Evolutionary conservation across 768 basidiomycete species (phyloP), one percentile per base, ranked within the genome.

Genomic region (Collybia mongolica): DNA sequence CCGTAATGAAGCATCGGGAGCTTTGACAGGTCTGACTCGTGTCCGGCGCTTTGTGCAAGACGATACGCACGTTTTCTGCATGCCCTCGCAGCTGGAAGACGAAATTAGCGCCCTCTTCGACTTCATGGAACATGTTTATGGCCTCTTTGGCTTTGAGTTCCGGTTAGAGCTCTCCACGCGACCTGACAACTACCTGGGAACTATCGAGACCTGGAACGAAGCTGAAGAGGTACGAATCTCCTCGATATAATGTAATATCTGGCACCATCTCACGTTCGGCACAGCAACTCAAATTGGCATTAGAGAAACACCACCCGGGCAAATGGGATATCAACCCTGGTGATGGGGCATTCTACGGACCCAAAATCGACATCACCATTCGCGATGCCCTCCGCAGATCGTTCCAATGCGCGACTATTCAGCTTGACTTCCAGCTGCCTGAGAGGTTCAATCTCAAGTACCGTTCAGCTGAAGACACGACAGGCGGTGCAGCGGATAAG

Each of bases 341-440:
- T 39, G 97, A 99, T 61, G 97, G 97, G 44, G 97, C 97, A 8
- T 99, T 99, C 81, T 99, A 99, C 71, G 97, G 97, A 0, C 97
- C 97, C 55, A 98, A 98, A 76, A 96, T 98, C 62, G 97, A 98
- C 70, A 96, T 99, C 72, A 93, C 90, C 52, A 89, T 98, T 65
- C 82, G 84, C 20, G 97, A 99, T 60, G 95, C 97, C 0, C 77
- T 98, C 19, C 83, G 79, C 32, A 85, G 97, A 40, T 92, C 93
- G 19, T 96, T 93, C 84, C 97, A 99, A 69, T 98, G 96, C 62
- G 97, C 94, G 36, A 98, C 97, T 2, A 98, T 98, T 68, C 91
- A 98, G 71, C 89, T 99, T 51, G 96, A 98, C 73, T 99, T 98
- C 83, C 93, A 99, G 69, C 82, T 99, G 1, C 97, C 97, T 8